Evolutionary conservation across 495 filamentous ascomycete genomes (phyloP).

Genomic region (Trichoderma gamsii): DNA sequence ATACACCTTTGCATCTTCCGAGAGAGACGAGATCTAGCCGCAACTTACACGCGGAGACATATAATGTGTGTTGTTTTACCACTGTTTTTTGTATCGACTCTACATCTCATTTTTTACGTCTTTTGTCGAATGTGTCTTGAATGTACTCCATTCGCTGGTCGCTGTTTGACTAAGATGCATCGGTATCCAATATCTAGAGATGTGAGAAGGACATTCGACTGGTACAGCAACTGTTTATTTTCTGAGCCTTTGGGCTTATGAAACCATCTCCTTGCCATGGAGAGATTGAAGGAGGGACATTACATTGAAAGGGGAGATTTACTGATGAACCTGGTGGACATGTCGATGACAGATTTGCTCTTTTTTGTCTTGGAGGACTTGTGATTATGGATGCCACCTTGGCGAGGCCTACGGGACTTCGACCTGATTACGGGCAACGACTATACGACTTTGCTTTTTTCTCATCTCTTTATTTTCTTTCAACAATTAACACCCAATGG

Average conservation of each 20-base stretch:
- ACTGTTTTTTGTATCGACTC: conserved; percentile 4
- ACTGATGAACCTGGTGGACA: background rate
- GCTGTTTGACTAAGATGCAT: background rate
- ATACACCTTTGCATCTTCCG: background rate
- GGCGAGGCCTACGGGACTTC: background rate
- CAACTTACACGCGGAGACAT: background rate
- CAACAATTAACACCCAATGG: background rate
- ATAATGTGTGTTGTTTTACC: conserved; percentile 14
- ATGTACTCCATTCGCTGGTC: background rate
- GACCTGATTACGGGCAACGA: conserved; percentile 10
- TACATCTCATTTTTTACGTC: background rate
- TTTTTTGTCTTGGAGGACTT: conserved; percentile 4
- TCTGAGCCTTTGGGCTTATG: background rate
- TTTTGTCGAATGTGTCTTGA: background rate
- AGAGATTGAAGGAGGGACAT: background rate
- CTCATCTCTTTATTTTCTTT: background rate
- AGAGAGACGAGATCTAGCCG: background rate
- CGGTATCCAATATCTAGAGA: background rate
- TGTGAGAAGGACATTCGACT: background rate
- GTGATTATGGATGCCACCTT: background rate
- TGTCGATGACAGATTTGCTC: conserved; percentile 1
- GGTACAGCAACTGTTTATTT: background rate
- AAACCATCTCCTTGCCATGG: background rate
- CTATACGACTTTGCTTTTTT: conserved; percentile 1
- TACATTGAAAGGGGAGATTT: background rate